Conservation (phyloP, 2,329 filamentous ascomycete species). For the Didymella keratinophila region DNA sequence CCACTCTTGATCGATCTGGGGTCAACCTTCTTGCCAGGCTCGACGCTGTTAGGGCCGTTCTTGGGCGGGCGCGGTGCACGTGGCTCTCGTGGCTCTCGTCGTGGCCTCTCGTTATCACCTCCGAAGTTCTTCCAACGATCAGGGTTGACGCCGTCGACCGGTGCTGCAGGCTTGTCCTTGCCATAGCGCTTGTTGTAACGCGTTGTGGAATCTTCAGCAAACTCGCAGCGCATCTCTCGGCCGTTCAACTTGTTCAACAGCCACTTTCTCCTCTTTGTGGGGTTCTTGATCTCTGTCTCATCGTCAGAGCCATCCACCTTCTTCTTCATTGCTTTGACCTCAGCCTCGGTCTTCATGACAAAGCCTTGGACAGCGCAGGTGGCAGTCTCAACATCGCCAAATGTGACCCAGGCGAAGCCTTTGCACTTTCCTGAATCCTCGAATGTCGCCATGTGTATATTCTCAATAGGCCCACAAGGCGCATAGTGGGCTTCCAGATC, state of each 20-base stretch:
- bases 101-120: constrained; percentile 39
- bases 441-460: constrained; percentile 91
- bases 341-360: constrained; percentile 70
- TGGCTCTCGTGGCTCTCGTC: constrained; percentile 39
- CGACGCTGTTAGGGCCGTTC: constrained; percentile 14
- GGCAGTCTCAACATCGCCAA: constrained; percentile 78
- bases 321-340: constrained; percentile 51
- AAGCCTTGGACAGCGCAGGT: constrained; percentile 82
- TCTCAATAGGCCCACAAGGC: constrained; percentile 82
- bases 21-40: constrained; percentile 50
- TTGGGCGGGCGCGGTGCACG: constrained; percentile 26
- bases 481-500: constrained; percentile 81
- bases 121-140: constrained; percentile 40
- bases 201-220: constrained; percentile 87
- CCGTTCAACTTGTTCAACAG: constrained; percentile 87
- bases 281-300: constrained; percentile 53
- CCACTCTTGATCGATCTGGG: constrained; percentile 56
- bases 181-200: constrained; percentile 95
- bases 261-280: constrained; percentile 66
- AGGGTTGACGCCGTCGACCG: constrained; percentile 46
- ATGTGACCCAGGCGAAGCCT: constrained; percentile 94
- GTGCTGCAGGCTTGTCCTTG: constrained; percentile 64
- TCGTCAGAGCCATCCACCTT: constrained; percentile 66
- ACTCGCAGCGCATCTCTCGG: constrained; percentile 84
- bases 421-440: constrained; percentile 98